phyloP scores from a whole-genome alignment of 768 basidiomycete species.

The Vishniacozyma victoriae region DNA sequence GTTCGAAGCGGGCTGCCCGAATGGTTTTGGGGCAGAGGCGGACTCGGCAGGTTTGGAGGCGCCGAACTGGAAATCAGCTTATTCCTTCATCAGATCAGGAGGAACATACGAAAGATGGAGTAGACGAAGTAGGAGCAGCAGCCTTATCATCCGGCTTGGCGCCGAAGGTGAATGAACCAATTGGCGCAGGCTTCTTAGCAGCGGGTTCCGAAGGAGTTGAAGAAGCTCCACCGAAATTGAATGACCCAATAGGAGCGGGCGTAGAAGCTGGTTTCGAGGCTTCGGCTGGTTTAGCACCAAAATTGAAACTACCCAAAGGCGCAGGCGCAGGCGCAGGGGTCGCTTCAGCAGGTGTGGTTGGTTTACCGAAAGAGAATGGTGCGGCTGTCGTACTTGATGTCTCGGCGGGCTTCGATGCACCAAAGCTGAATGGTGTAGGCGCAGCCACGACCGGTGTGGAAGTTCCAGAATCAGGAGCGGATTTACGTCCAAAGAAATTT shows the following conservation, averaged over 20 bases:
- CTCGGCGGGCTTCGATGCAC: constrained; percentile 1
- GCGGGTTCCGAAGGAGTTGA: not conserved
- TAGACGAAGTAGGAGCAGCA: too few relatives aligned
- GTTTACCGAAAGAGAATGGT: constrained; percentile 5
- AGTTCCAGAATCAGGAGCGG: constrained; percentile 10
- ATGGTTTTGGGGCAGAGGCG: not conserved
- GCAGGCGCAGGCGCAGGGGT: not conserved
- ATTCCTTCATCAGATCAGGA: not conserved
- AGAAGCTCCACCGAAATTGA: not conserved
- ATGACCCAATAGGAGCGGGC: not conserved
- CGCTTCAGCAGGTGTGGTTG: constrained; percentile 4
- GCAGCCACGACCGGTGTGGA: constrained; percentile 7
- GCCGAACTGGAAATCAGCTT: not conserved
- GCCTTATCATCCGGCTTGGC: constrained; percentile 1
- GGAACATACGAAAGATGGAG: too few relatives aligned
- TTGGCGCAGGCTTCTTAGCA: not conserved
- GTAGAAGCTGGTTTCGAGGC: constrained; percentile 9
- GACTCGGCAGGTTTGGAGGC: not conserved
- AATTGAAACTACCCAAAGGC: constrained; percentile 1
- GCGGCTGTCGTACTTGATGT: not conserved
- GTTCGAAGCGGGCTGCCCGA: not conserved
- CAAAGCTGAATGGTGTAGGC: constrained; percentile 13
- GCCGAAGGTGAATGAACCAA: not conserved
- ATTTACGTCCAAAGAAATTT: constrained; percentile 14
- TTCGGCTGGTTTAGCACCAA: constrained; percentile 7